Base-by-base conservation (phyloP, 164 flowering plant species). In the Houttuynia cordata region DNA sequence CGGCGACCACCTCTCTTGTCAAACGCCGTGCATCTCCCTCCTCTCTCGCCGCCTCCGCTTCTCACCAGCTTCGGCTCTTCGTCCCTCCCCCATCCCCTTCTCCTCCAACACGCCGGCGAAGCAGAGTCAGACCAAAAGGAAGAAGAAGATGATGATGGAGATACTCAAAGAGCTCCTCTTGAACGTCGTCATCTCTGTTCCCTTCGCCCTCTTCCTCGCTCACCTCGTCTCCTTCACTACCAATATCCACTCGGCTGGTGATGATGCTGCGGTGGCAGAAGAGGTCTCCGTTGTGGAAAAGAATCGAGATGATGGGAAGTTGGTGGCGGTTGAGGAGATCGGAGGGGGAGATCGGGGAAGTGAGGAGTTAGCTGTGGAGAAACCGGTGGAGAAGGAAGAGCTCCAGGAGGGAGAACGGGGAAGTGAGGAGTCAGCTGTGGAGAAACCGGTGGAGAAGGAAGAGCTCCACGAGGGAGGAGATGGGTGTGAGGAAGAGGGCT, bases 211-310 rank as follows among this genome's bases (percentile, higher is more conserved):
- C 54, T 49, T 86, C 19, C 59, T 88, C 2, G 81, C 82, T 1
- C 84, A 80, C 70, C 68, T 84, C 58, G 77, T 82, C 56, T 71
- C 87, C 14, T 30, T 65, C 61, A 82, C 75, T n/a, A 41, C 71
- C 41, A 67, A 41, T 1, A 53, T 34, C 1, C 51, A 37, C 10
- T 8, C 41, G n/a, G 13, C 53, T 18, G 54, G 25, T 21, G 56
- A 0, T 53, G n/a, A n/a, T n/a, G n/a, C n/a, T 37, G 59, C 25
- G 20, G 59, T 19, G 18, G 47, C 0, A 20, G 53, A 23, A 17
- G 55, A 22, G 9, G 63, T 51, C n/a, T 0, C 15, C 7, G 20
- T 22, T 17, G 53, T n/a, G 30, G 51, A 42, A 13, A 25, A 18
- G 42, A 20, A 22, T 42, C 19, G 1, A 5, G 24, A 21, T n/a